These are phyloP conservation scores for Aphanomyces astaci DNA, from an alignment of 352 stramenopile species.

Conservation along the genomic window DNA sequence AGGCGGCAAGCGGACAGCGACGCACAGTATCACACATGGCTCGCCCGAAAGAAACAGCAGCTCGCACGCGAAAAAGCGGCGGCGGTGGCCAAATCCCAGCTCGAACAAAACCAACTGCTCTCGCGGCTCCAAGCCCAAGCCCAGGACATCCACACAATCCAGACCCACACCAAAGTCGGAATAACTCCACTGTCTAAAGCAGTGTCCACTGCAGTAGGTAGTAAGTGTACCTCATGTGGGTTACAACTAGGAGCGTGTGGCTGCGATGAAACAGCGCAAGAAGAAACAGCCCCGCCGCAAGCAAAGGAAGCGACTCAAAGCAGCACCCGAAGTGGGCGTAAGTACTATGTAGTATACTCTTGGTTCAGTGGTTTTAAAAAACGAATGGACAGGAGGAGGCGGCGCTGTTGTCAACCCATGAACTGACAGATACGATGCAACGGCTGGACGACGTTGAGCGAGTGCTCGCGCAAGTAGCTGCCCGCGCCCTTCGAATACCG, in stretches of 20 bases:
- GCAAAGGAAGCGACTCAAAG: too few species aligned
- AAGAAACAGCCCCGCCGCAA: too few species aligned
- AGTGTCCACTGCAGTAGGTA: too few species aligned
- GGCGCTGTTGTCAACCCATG: neutral
- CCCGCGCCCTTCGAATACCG: neutral
- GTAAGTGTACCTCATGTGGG: too few species aligned
- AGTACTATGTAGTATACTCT: too few species aligned
- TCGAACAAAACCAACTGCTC: neutral
- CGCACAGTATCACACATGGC: neutral
- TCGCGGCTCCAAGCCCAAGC: neutral
- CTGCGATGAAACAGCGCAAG: too few species aligned
- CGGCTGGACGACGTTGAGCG: conserved; percentile 4
- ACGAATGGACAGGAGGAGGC: neutral
- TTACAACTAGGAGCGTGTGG: too few species aligned
- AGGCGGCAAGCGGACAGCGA: neutral
- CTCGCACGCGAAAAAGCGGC: neutral
- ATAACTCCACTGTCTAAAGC: neutral
- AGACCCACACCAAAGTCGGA: neutral
- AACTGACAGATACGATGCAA: neutral
- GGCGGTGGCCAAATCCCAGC: neutral
- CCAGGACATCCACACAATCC: neutral
- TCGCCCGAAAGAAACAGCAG: conserved; percentile 9
- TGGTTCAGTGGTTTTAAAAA: too few species aligned
- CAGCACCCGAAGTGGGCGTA: too few species aligned
- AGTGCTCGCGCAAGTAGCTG: neutral